Evolutionary conservation across 2,329 filamentous ascomycete genomes (phyloP).

Genomic region (Aspergillus vadensis): DNA sequence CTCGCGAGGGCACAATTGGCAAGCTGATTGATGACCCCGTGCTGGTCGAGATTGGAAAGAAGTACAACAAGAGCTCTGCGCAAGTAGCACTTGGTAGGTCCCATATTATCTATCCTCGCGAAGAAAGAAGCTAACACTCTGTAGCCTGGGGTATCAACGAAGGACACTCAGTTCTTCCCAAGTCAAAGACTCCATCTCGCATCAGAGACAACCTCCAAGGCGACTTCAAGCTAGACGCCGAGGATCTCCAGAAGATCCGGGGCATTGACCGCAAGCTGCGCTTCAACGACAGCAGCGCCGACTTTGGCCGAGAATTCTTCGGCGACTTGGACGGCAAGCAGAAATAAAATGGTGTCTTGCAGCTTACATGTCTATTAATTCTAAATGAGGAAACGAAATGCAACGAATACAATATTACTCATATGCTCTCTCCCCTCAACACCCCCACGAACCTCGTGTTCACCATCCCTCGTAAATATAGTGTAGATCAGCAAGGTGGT

Average conservation of each 20-base stretch:
- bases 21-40: conserved; percentile 56
- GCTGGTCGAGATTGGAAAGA: conserved; percentile 54
- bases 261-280: conserved; percentile 61
- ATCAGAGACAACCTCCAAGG: conserved; percentile 49
- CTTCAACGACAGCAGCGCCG: conserved; percentile 61
- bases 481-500: neutral
- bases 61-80: conserved; percentile 53
- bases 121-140: conserved; percentile 4
- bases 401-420: neutral
- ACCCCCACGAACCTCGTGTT: neutral
- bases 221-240: conserved; percentile 60
- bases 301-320: conserved; percentile 63
- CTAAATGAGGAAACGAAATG: neutral
- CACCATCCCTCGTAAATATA: neutral
- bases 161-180: conserved; percentile 56
- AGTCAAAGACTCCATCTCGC: conserved; percentile 50
- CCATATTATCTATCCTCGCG: neutral
- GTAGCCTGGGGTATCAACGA: conserved; percentile 56
- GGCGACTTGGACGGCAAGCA: conserved; percentile 59
- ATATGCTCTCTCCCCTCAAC: neutral
- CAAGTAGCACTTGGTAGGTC: conserved; percentile 53
- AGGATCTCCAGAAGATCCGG: conserved; percentile 60
- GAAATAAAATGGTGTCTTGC: neutral
- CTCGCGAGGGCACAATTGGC: conserved; percentile 44
- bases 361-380: neutral